A percentile compares a stretch with the other conserved stretches of the same genome.
Evolutionary conservation across 768 basidiomycete species (phyloP).

Genomic region (Mycena alexandri): DNA sequence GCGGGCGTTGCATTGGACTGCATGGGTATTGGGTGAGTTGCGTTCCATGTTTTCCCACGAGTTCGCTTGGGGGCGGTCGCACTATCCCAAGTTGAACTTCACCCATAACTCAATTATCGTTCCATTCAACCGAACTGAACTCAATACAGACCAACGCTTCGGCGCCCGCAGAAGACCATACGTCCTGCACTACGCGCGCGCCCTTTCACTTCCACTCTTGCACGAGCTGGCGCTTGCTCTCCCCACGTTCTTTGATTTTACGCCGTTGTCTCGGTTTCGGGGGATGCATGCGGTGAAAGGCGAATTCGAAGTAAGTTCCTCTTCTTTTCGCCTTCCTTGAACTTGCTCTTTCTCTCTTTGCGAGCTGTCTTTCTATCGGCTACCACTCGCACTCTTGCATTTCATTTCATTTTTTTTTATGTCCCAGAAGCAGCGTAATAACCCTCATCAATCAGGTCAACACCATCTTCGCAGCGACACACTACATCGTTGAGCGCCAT

Average conservation of each 20-base stretch:
- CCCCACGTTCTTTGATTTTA: conserved; percentile 42
- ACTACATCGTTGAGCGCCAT: conserved; percentile 50
- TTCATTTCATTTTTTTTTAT: no score
- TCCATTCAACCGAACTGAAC: no score
- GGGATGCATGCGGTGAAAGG: conserved; percentile 40
- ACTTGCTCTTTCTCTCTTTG: no score
- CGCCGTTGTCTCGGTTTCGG: conserved; percentile 49
- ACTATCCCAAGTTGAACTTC: no score
- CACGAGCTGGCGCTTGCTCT: conserved; percentile 50
- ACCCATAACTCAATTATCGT: no score
- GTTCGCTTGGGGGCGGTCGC: no score
- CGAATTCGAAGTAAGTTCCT: conserved; percentile 42
- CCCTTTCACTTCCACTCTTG: conserved; percentile 48
- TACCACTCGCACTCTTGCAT: no score
- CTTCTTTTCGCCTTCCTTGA: no score
- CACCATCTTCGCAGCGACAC: conserved; percentile 48
- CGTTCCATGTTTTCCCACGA: no score
- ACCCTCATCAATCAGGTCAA: conserved; percentile 23
- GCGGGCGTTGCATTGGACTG: conserved; percentile 52
- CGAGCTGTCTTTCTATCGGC: no score
- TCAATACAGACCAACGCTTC: conserved; percentile 47
- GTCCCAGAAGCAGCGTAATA: no score
- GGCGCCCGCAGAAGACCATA: conserved; percentile 53
- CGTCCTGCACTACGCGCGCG: conserved; percentile 54
- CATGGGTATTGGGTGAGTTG: conserved; percentile 17